Conservation (phyloP, 2,329 filamentous ascomycete genomes). For the Fusarium circinatum region DNA sequence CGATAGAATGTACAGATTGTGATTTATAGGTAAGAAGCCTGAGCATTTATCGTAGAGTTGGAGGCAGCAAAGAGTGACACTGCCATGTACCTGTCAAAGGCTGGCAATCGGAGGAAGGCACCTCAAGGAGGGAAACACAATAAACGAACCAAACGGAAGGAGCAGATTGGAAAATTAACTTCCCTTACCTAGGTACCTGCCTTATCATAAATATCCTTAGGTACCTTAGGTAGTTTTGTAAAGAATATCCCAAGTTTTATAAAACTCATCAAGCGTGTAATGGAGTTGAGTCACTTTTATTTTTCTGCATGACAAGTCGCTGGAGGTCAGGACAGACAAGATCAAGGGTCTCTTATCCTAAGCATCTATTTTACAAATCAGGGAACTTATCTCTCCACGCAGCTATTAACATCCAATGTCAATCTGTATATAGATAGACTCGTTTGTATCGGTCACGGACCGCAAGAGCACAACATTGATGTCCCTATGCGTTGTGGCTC, state of each 20-base stretch:
- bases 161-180: not conserved
- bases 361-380: not conserved
- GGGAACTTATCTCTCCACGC: not conserved
- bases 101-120: not conserved
- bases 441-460: not conserved
- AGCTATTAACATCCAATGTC: not conserved
- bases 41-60: not conserved
- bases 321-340: not conserved
- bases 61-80: slow-evolving; percentile 21
- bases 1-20: not conserved
- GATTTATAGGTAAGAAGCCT: not conserved
- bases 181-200: not conserved
- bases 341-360: not conserved
- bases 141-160: not conserved
- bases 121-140: not conserved
- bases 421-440: not conserved
- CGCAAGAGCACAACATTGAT: not conserved
- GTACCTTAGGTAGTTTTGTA: not conserved
- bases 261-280: not conserved
- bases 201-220: not conserved
- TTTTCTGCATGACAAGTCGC: not conserved
- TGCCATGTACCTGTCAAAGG: slow-evolving; percentile 21
- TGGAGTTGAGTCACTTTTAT: not conserved
- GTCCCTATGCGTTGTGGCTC: not conserved
- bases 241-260: not conserved